Base-by-base conservation (phyloP, 164 flowering plant species). In the Aristolochia contorta region DNA sequence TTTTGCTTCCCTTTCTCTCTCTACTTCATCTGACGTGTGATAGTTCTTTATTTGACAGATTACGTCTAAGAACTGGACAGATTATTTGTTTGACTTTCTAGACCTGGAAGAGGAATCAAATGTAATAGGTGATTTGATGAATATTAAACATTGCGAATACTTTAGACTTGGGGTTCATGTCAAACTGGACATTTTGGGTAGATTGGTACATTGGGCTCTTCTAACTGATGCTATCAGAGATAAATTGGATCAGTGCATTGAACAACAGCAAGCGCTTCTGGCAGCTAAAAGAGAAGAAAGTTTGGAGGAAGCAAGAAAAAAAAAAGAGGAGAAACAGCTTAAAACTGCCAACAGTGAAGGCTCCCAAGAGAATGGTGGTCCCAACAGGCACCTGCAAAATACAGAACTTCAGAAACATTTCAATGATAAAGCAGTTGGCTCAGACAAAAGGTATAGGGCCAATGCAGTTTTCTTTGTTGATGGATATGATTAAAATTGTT, bases 131-230 rank as follows among this genome's bases (percentile, higher is more conserved):
- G 64, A 66, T 16, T 19, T 66, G 33, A 16, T 16, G 37, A 66
- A 60, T 21, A 60, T 66, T 33, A 60, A 60, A 25, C 45, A 32
- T 54, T 64, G 59, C 21, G 47, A 19, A 5, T 56, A 60, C 47
- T 54, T 27, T 37, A 60, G 12, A 53, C 59, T 66, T 30, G 30
- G 30, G 20, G 33, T 66, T 14, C 30, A 27, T 16, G 59, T 22
- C 59, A 66, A 66, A 54, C 49, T 66, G 22, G 51, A 54, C n/a
- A 54, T 66, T 56, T 48, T 66, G 12, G 22, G 64, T 66, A 51
- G 48, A 54, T 55, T 65, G n/a, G 61, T 65, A 15, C 23, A 57
- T 37, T 65, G 56, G 45, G 65, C 60, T 55, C 59, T 60, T 20
- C 52, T 37, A 33, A 66, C 69, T 14, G 60, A 59, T 47, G 59